Evolutionary conservation across 768 basidiomycete genomes (phyloP).

Genomic region (Tulasnella sp.): DNA sequence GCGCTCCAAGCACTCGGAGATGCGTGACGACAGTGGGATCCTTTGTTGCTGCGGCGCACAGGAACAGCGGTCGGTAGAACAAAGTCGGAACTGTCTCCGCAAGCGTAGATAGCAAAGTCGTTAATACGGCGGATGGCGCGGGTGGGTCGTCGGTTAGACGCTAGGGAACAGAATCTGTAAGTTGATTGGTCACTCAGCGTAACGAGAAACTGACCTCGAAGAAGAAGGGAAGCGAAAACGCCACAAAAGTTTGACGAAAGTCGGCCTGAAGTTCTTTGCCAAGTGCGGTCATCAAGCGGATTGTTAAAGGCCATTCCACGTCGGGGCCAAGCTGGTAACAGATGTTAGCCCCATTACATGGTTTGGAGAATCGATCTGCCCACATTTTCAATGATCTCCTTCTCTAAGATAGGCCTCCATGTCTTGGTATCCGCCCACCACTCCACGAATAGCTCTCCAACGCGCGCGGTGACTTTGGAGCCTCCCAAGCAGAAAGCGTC

Average conservation of each 20-base stretch:
- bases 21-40: constrained; percentile 57
- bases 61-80: constrained; percentile 70
- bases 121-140: constrained; percentile 45
- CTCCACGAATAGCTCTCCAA: constrained; percentile 8
- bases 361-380: not conserved
- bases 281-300: constrained; percentile 6
- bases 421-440: constrained; percentile 24
- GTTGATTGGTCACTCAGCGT: not conserved
- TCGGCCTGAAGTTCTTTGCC: constrained; percentile 7
- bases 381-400: constrained; percentile 19
- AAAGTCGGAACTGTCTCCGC: constrained; percentile 54
- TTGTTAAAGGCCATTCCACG: constrained; percentile 18
- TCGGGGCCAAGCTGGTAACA: not conserved
- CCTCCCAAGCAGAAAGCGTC: constrained; percentile 33
- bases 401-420: constrained; percentile 17
- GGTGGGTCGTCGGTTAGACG: constrained; percentile 40
- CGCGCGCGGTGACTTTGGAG: not conserved
- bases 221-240: constrained; percentile 14
- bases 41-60: constrained; percentile 61
- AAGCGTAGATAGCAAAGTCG: constrained; percentile 49
- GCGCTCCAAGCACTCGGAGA: constrained; percentile 49
- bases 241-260: not conserved
- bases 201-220: constrained; percentile 20
- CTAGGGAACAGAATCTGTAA: constrained; percentile 34
- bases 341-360: not conserved